Evolutionary conservation across 257 asterid genomes (phyloP).

Genomic region (Gentiana macrophylla): DNA sequence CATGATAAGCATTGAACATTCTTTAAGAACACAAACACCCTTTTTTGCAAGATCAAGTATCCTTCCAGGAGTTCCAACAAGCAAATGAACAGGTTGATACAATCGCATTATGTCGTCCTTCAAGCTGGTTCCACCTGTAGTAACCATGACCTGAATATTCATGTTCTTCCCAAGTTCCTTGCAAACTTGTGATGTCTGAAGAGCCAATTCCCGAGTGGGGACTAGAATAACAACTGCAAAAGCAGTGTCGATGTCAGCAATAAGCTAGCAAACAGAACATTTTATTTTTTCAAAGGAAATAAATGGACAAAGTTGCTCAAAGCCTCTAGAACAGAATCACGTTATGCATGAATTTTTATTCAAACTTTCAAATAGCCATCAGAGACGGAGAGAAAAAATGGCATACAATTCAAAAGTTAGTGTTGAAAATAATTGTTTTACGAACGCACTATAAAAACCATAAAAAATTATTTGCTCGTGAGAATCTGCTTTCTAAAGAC

Average conservation of each 20-base stretch:
- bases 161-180: constrained; percentile 85
- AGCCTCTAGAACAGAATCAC: no score
- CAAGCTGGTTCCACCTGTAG: constrained; percentile 88
- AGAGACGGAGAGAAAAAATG: no score
- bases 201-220: constrained; percentile 84
- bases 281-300: background rate
- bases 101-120: constrained; percentile 89
- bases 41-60: constrained; percentile 74
- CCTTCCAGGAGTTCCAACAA: constrained; percentile 94
- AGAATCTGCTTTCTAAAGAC: background rate
- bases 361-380: no score
- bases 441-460: no score
- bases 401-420: background rate
- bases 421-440: no score
- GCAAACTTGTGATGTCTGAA: constrained; percentile 84
- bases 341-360: no score
- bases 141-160: constrained; percentile 69
- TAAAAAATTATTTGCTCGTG: no score
- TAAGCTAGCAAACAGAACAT: background rate
- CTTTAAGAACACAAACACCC: constrained; percentile 52
- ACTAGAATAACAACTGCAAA: constrained; percentile 70
- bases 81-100: constrained; percentile 85
- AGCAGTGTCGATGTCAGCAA: constrained; percentile 8
- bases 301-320: background rate
- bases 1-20: constrained; percentile 62